A percentile compares a stretch with the other conserved stretches of the same genome.
Conservation (phyloP, 116 monocot species). For the Phalaenopsis hybrid region DNA sequence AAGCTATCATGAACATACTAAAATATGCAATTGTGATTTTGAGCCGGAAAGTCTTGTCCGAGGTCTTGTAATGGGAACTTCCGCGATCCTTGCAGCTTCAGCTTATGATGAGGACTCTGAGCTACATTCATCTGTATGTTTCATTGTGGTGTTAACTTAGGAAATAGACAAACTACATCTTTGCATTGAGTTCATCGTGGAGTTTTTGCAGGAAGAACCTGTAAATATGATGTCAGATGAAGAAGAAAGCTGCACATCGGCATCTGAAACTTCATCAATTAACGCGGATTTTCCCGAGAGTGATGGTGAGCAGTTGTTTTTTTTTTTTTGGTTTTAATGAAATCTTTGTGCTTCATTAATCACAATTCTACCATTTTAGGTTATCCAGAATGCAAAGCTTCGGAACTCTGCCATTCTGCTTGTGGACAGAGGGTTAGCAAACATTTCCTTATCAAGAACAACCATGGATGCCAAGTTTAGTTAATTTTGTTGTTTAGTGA, state of each 20-base stretch:
- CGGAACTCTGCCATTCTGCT: constrained; percentile 16
- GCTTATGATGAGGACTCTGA: constrained; percentile 12
- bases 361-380: constrained; percentile 22
- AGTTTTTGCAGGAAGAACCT: constrained; percentile 25
- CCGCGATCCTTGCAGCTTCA: constrained; percentile 6
- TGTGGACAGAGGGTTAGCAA: constrained; percentile 30
- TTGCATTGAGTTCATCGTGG: constrained; percentile 11
- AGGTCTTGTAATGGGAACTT: constrained; percentile 5
- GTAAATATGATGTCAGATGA: constrained; percentile 41
- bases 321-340: constrained; percentile 6
- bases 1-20: constrained; percentile 17
- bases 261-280: constrained; percentile 22
- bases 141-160: neutral
- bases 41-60: constrained; percentile 7
- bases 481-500: neutral
- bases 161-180: neutral
- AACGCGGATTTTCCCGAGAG: constrained; percentile 24
- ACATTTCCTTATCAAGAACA: neutral
- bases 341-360: constrained; percentile 1
- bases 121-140: constrained; percentile 14
- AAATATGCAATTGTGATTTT: constrained; percentile 13
- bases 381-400: constrained; percentile 12
- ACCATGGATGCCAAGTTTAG: neutral
- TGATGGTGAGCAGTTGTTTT: constrained; percentile 19
- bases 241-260: constrained; percentile 27